Evolutionary conservation across 192 early-diverging fungal species (phyloP).

Genomic region (Pilobolus umbonatus): DNA sequence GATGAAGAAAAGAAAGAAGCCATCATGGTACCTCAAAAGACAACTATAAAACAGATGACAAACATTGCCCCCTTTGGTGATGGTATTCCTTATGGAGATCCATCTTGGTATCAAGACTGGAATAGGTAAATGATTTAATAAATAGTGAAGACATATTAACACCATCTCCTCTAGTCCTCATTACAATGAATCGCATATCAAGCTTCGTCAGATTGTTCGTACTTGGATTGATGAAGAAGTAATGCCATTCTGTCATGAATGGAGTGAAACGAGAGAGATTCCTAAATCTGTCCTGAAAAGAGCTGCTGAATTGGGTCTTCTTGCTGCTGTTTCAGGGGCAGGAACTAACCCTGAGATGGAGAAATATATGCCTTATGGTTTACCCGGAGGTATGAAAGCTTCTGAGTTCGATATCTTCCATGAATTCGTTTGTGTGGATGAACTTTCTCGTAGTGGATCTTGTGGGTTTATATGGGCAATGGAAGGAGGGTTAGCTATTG

Average conservation of each 20-base stretch:
- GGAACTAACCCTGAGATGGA: constrained; percentile 26
- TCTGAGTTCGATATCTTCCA: constrained; percentile 70
- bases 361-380: constrained; percentile 20
- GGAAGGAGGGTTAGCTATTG: constrained; percentile 49
- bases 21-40: background rate
- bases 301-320: constrained; percentile 64
- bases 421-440: constrained; percentile 71
- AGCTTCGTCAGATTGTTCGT: constrained; percentile 53
- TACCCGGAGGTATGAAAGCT: constrained; percentile 42
- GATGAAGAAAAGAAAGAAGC: background rate
- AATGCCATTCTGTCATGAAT: constrained; percentile 67
- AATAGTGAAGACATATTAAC: background rate
- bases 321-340: constrained; percentile 55
- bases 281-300: constrained; percentile 62
- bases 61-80: constrained; percentile 12
- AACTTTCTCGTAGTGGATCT: constrained; percentile 72
- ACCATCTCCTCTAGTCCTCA: constrained; percentile 52
- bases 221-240: constrained; percentile 71
- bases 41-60: background rate
- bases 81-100: constrained; percentile 66
- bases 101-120: constrained; percentile 62
- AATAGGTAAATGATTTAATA: constrained; percentile 15
- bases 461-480: constrained; percentile 80
- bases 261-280: constrained; percentile 75
- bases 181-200: constrained; percentile 71